These are phyloP conservation scores for Silene coronaria DNA, from an alignment of 179 eudicot species.

Conservation along the genomic window DNA sequence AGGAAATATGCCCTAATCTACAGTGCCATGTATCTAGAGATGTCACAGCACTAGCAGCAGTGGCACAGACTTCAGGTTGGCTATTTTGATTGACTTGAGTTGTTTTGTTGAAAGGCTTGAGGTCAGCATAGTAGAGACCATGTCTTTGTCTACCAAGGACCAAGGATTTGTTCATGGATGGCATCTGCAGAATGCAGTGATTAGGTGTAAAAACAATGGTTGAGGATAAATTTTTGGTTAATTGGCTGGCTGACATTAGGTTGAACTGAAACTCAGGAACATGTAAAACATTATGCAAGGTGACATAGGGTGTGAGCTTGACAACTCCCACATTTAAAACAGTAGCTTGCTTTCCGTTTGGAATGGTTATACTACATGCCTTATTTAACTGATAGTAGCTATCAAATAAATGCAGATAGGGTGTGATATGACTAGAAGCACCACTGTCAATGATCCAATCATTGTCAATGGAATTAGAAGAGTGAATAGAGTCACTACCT, in stretches of 20 bases:
- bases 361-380: neutral
- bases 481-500: neutral
- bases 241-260: neutral
- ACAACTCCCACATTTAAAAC: too few relatives aligned
- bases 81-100: too few relatives aligned
- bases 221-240: neutral
- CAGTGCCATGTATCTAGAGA: too few relatives aligned
- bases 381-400: neutral
- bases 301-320: neutral
- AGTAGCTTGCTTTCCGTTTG: neutral
- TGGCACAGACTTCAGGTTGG: too few relatives aligned
- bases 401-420: neutral
- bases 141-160: too few relatives aligned
- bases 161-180: too few relatives aligned
- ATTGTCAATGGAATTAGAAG: neutral
- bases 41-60: too few relatives aligned
- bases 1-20: too few relatives aligned
- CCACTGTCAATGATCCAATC: neutral
- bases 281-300: neutral
- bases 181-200: too few relatives aligned
- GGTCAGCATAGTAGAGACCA: too few relatives aligned
- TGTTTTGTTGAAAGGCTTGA: too few relatives aligned
- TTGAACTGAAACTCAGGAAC: neutral
- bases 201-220: too few relatives aligned
- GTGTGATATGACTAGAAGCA: neutral